phyloP scores from a whole-genome alignment of 2,329 filamentous ascomycete genomes.

The Rutstroemia sp. region DNA sequence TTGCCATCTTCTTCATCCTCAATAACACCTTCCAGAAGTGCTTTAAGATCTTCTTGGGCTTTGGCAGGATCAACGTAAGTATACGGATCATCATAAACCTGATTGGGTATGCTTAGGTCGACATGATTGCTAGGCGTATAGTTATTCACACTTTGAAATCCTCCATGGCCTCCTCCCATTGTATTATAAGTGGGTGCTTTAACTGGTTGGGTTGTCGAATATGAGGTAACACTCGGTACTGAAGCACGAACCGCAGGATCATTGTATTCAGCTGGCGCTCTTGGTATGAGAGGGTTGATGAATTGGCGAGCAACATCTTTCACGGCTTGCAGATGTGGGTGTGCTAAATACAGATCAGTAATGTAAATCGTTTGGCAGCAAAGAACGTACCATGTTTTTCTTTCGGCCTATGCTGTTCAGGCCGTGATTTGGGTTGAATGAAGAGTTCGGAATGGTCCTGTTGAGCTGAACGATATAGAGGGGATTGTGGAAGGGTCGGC shows the following conservation, averaged over 20 bases:
- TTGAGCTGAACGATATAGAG: slow-evolving; percentile 19
- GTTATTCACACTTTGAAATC: slow-evolving; percentile 25
- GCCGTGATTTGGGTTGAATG: slow-evolving; percentile 26
- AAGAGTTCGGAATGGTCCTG: slow-evolving; percentile 25
- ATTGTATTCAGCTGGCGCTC: slow-evolving; percentile 21
- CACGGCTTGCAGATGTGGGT: slow-evolving; percentile 25
- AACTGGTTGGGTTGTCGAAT: slow-evolving; percentile 25
- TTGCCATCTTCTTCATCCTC: slow-evolving; percentile 52
- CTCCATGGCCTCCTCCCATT: slow-evolving; percentile 23
- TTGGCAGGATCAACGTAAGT: slow-evolving; percentile 52
- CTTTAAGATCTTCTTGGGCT: slow-evolving; percentile 71
- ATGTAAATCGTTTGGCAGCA: background rate
- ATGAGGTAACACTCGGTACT: slow-evolving; percentile 15
- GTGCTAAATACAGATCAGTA: slow-evolving; percentile 11
- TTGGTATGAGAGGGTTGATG: slow-evolving; percentile 22
- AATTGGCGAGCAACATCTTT: slow-evolving; percentile 23
- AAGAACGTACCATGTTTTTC: slow-evolving; percentile 18
- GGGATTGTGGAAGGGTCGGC: slow-evolving; percentile 27
- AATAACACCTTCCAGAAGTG: slow-evolving; percentile 72
- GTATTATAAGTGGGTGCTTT: slow-evolving; percentile 25
- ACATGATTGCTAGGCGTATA: slow-evolving; percentile 21
- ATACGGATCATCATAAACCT: slow-evolving; percentile 21
- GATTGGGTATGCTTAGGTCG: slow-evolving; percentile 25
- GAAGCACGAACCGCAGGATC: slow-evolving; percentile 20
- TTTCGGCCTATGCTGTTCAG: slow-evolving; percentile 26